Conservation (phyloP, 768 basidiomycete genomes). For the Cystofilobasidium ferigula region DNA sequence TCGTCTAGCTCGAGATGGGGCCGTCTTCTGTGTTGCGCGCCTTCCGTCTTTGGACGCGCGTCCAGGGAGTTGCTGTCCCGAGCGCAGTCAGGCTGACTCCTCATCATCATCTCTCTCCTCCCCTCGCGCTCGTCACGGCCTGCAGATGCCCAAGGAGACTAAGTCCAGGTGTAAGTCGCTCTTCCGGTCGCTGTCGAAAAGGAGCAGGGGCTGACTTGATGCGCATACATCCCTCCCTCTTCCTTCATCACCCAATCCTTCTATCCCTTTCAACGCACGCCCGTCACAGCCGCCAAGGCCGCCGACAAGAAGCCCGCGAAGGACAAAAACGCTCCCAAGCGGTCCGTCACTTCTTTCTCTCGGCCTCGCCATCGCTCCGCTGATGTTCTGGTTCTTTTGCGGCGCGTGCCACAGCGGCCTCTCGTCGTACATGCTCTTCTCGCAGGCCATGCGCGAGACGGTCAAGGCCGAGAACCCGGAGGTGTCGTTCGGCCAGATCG, state of each 20-base stretch:
- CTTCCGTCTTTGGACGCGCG: too few relatives aligned
- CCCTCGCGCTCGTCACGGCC: neutral
- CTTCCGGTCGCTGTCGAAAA: too few relatives aligned
- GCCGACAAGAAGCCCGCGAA: neutral
- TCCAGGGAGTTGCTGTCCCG: too few relatives aligned
- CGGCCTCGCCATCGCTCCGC: neutral
- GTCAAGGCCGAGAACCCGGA: slow-evolving; percentile 95
- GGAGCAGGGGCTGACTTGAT: too few relatives aligned
- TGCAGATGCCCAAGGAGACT: neutral
- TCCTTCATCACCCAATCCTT: too few relatives aligned
- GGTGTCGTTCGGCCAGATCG: slow-evolving; percentile 79
- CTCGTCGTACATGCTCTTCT: slow-evolving; percentile 99
- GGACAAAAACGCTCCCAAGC: slow-evolving; percentile 6
- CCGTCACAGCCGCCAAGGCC: too few relatives aligned
- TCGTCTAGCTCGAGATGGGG: too few relatives aligned
- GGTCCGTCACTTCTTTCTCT: neutral
- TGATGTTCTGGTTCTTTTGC: neutral
- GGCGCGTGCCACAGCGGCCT: slow-evolving; percentile 47
- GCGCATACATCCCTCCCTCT: too few relatives aligned
- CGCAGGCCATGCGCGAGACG: slow-evolving; percentile 85
- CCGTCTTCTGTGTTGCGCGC: too few relatives aligned
- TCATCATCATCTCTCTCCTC: too few relatives aligned
- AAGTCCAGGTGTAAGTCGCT: neutral
- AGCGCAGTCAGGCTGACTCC: too few relatives aligned
- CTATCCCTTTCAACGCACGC: too few relatives aligned